A percentile compares a stretch with the other conserved stretches of the same genome.
These are phyloP conservation scores for Rhizopogon vesiculosus DNA, from an alignment of 768 basidiomycete species.

Conservation along the genomic window DNA sequence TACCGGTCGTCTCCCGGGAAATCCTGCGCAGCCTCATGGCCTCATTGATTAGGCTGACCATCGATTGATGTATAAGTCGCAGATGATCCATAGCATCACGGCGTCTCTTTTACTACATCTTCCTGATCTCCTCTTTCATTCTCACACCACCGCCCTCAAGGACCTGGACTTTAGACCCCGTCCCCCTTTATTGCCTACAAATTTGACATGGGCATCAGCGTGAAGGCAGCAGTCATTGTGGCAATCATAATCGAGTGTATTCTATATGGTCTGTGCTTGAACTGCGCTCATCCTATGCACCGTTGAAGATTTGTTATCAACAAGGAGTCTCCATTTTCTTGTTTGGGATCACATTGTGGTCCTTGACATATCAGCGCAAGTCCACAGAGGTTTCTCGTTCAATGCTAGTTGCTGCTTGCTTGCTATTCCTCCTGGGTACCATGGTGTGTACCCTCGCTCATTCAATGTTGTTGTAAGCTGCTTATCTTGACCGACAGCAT, in stretches of 20 bases:
- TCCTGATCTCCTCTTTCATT: too few species aligned
- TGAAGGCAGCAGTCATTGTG: background rate
- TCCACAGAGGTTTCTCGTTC: background rate
- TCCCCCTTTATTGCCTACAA: background rate
- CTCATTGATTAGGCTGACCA: too few species aligned
- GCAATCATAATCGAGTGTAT: conserved; percentile 1
- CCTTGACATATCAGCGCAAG: conserved; percentile 1
- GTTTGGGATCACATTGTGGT: conserved; percentile 3
- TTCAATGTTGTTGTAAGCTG: background rate
- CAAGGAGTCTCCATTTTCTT: conserved; percentile 3
- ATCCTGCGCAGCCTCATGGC: too few species aligned
- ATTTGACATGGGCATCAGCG: background rate
- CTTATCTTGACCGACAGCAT: background rate
- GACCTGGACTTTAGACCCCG: too few species aligned
- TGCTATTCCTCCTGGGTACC: conserved; percentile 3
- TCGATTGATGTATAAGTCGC: too few species aligned
- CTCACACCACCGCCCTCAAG: too few species aligned
- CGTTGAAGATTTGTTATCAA: background rate
- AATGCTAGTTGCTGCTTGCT: background rate
- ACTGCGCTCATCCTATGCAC: background rate
- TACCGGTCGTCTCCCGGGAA: too few species aligned
- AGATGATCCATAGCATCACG: too few species aligned
- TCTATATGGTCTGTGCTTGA: background rate
- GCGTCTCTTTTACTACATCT: too few species aligned
- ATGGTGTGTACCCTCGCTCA: background rate